Base-by-base conservation (phyloP, 1,284 basidiomycete species). In the Amylostereum areolatum region DNA sequence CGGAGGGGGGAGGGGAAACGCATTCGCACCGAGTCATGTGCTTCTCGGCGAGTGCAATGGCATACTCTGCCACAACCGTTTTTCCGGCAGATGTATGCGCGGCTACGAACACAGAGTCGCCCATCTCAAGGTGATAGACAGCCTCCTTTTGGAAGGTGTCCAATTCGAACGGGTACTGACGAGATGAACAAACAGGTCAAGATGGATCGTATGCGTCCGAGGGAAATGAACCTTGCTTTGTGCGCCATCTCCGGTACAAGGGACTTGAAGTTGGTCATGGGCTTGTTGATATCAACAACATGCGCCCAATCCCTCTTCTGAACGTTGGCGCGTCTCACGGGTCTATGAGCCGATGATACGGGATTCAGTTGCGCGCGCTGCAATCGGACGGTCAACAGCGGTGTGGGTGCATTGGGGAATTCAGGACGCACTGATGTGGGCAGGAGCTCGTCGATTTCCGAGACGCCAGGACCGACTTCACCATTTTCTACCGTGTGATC, bases 31-130 rank as follows among this genome's bases (percentile, higher is more conserved):
- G 81, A 24, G 97, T 99, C 95, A 99, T 97, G 69, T 99, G 97
- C 64, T 96, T 96, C 52, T 87, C 87, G 3, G 97, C 95, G 1
- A 99, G 76, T 3, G 95, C 91, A 56, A 99, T 98, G 3, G 97
- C 97, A 66, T 99, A 99, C 65, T 99, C 97, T 1, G 97, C 96
- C 1, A 99, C 97, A 4, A 99, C 97, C 0, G 97, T 99, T 70
- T 99, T 99, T 47, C 97, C 97, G n/a, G 97, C 97, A 31, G 92
- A 96, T 2, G 97, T 99, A 69, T 99, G 97, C 3, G 97, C 97
- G 4, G 97, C 97, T 12, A 99, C 95, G 67, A 99, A 99, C 18
- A 99, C 96, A 11, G 92, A 95, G 61, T 99, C 92, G 12, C 95
- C 96, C 76, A 92, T 88, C 66, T 99, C 97, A 10, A 99, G 79